phyloP scores from a whole-genome alignment of 1,284 basidiomycete genomes.

The Cutaneotrichosporon dermatis region DNA sequence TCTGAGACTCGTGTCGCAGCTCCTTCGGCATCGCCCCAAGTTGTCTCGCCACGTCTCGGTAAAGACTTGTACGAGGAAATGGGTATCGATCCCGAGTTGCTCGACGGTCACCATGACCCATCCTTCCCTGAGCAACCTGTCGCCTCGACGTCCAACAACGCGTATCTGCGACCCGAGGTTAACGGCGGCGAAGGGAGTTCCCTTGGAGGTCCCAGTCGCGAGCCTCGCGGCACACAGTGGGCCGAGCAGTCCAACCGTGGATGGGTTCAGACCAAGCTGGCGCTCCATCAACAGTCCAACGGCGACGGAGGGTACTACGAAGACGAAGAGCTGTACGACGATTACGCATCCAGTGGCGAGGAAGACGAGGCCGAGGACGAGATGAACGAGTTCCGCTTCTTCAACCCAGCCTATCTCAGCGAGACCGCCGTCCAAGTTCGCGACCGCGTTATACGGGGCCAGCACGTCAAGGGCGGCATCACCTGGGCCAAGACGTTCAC shows the following conservation, averaged over 20 bases:
- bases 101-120: no score
- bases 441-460: constrained; percentile 76
- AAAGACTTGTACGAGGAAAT: constrained; percentile 1
- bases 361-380: constrained; percentile 53
- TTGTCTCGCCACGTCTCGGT: background rate
- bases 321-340: constrained; percentile 44
- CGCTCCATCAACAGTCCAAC: constrained; percentile 30
- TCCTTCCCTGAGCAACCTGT: background rate
- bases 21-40: no score
- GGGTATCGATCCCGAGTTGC: background rate
- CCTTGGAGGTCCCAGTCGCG: no score
- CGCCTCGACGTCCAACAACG: constrained; percentile 1
- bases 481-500: constrained; percentile 83
- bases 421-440: constrained; percentile 81
- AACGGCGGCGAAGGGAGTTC: no score
- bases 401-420: constrained; percentile 80
- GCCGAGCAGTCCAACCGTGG: constrained; percentile 30
- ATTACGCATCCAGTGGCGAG: constrained; percentile 54
- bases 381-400: constrained; percentile 69
- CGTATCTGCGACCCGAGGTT: background rate
- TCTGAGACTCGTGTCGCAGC: background rate
- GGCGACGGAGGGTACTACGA: constrained; percentile 40
- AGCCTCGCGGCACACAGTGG: constrained; percentile 21
- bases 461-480: constrained; percentile 85
- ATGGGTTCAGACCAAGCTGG: constrained; percentile 46